Base-by-base conservation (phyloP, 768 basidiomycete species). In the Suillus americanus region DNA sequence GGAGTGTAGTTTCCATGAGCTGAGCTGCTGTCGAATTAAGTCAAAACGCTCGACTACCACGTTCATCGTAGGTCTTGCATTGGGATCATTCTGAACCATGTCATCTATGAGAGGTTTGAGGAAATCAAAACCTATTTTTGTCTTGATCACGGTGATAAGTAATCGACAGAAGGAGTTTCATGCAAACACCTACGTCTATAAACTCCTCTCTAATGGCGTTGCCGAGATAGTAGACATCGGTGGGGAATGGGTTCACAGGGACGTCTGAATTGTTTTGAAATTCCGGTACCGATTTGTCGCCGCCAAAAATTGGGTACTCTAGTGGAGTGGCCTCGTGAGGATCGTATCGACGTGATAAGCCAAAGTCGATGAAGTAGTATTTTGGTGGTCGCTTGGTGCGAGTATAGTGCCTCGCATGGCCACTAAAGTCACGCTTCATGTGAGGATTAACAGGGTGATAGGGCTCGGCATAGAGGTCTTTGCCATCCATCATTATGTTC, bases 211-310 rank as follows among this genome's bases (percentile, higher is more conserved):
- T 70, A 8, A 81, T 72, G 13, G 76, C 25, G 50, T 82, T 83
- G 0, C 81, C 82, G 0, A 83, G 65, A 38, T 78, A 79, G 65
- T 81, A 84, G 4, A 84, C 72, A 41, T 85, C 83, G 0, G 76
- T 78, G 0, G 77, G 70, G 51, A 84, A 85, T 0, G 81, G 80
- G 65, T 83, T 66, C 12, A 73, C 68, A 0, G 71, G 75, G 5
- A 56, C 14, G 0, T 64, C 54, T 0, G 63, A 37, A 8, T 61
- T 69, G 18, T 70, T 69, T n/a, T 74, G 69, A 43, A 76, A 78
- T 63, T 83, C 81, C 0, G 82, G 82, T 0, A 76, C 77, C 0
- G 79, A 70, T 61, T 75, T 77, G 68, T 86, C 83, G 2, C 78
- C 82, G 0, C 82, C 83, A 12, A 67, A 66, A 1, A 80, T 71